Base-by-base conservation (phyloP, 2,329 filamentous ascomycete genomes). In the Trichophyton equinum region DNA sequence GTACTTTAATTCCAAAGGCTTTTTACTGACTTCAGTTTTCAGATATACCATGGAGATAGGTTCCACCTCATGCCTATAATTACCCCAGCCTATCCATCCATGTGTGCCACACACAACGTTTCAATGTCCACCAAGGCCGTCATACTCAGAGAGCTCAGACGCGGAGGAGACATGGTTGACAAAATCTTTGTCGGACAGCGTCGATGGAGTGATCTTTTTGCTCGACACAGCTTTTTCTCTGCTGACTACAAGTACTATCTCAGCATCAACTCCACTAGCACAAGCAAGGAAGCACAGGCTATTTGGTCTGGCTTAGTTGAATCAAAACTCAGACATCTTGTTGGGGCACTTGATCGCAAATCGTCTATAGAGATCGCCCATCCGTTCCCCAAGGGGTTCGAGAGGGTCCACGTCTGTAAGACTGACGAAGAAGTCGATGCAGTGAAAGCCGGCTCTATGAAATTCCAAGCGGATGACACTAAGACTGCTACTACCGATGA, bases 21-120 rank as follows among this genome's bases (percentile, higher is more conserved):
- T 20, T 1, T 7, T 18, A 9, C 55, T 57, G 13, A 57, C n/a
- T 9, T 33, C 5, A 13, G 30, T 22, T 1, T 22, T 47, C 62
- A 89, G 81, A 78, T 91, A 33, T 95, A 95, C 72, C 84, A 85
- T 63, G 82, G 84, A 60, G 94, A 97, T 73, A 83, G 83, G 49
- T 88, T 85, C 66, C 92, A 97, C 73, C 78, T 96, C 59, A 99
- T 99, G 94, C 94, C 94, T 30, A 89, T 99, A 73, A 97, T 99
- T 69, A 99, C 94, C 1, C 94, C 94, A 1, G 91, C 94, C 0
- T 97, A 96, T 72, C 94, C 94, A 2, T 95, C 91, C 57, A 97
- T 96, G 91, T 97, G 94, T 73, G 87, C 94, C 1, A 97, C 94
- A 0, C 94, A 95, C 77, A 97, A 96, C 69, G 86, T 99, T 63